Percentiles rank a stretch among this genome's conserved stretches.
These are phyloP conservation scores for Blastocystis sp. DNA, from an alignment of 352 stramenopile species.

Conservation along the genomic window DNA sequence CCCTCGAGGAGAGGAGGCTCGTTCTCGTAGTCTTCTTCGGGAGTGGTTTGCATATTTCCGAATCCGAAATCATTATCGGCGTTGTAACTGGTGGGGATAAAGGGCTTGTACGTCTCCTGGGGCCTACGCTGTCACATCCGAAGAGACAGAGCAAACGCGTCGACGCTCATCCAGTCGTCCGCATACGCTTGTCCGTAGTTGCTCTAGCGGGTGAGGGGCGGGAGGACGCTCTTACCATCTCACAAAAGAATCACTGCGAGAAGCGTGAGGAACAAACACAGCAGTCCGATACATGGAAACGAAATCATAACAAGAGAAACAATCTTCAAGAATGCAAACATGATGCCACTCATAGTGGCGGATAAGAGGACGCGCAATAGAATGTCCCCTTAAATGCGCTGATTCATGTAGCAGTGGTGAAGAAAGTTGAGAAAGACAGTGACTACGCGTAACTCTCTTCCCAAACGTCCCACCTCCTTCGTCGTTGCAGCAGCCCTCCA, in stretches of 20 bases:
- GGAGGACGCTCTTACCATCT: conserved; percentile 12
- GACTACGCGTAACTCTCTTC: conserved; percentile 13
- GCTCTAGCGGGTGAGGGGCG: conserved; percentile 2
- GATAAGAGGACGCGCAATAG: conserved; percentile 31
- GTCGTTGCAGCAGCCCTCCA: conserved; percentile 5
- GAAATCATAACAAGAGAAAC: conserved; percentile 15
- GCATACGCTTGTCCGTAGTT: conserved; percentile 64
- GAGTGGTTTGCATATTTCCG: conserved; percentile 62
- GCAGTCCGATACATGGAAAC: neutral
- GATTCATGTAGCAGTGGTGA: conserved; percentile 49
- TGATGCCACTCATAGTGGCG: neutral
- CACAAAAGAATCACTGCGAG: conserved; percentile 22
- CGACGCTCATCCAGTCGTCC: conserved; percentile 67
- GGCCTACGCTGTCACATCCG: neutral
- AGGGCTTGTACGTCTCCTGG: conserved; percentile 13
- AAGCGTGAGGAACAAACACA: conserved; percentile 39
- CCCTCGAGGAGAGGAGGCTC: conserved; percentile 62
- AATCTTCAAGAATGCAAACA: conserved; percentile 23
- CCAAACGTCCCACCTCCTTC: conserved; percentile 18
- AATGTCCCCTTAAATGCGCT: conserved; percentile 37
- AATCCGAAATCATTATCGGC: conserved; percentile 63
- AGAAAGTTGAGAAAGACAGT: conserved; percentile 53
- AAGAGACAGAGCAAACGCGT: conserved; percentile 12
- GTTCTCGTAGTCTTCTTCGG: conserved; percentile 65
- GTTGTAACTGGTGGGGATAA: conserved; percentile 23